A percentile compares a stretch with the other conserved stretches of the same genome.
Evolutionary conservation across 495 filamentous ascomycete genomes (phyloP).

Genomic region (Xylaria acuta): DNA sequence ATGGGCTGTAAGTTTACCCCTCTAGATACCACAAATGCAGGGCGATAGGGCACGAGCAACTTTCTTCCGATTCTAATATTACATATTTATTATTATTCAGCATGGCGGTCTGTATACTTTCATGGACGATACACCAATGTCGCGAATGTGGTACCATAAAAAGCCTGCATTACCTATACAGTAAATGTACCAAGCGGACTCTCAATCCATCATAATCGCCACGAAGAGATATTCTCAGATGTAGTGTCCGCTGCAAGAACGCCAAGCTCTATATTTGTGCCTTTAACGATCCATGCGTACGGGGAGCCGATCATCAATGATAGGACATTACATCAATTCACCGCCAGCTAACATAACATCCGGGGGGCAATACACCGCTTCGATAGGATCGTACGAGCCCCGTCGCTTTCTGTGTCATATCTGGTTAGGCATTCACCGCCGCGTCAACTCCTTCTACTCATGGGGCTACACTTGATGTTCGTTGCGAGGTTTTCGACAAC

Average conservation of each 20-base stretch:
- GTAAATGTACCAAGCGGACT: background rate
- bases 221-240: background rate
- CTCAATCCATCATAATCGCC: background rate
- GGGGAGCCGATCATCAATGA: background rate
- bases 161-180: background rate
- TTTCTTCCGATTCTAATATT: too few species aligned
- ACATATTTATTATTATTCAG: too few species aligned
- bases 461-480: background rate
- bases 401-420: background rate
- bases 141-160: background rate
- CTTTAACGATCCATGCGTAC: background rate
- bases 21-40: too few species aligned
- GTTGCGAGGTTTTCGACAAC: background rate
- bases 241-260: background rate
- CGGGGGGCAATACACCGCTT: background rate
- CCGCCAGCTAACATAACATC: background rate
- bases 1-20: too few species aligned
- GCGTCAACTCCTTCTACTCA: background rate
- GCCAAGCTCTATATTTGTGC: background rate
- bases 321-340: background rate
- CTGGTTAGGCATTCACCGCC: background rate
- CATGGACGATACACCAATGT: too few species aligned
- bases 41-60: too few species aligned
- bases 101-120: too few species aligned
- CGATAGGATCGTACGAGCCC: background rate